These are phyloP conservation scores for Fusarium staphyleae DNA, from an alignment of 2,329 filamentous ascomycete genomes.

Conservation along the genomic window DNA sequence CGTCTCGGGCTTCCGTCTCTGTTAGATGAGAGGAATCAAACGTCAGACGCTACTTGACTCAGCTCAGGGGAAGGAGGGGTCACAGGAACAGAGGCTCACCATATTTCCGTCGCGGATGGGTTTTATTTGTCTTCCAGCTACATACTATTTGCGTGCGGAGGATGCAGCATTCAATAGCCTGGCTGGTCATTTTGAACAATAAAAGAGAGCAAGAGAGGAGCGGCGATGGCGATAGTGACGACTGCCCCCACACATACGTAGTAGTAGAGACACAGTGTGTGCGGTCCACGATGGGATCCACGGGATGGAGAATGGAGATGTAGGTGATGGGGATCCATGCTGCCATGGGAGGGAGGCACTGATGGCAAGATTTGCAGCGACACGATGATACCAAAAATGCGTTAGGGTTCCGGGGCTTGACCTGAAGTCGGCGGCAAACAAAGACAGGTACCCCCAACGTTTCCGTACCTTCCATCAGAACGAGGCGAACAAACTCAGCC, in stretches of 20 bases:
- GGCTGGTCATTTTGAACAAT: neutral
- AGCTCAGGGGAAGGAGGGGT: slow-evolving; percentile 24
- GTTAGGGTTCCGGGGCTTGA: too few species aligned
- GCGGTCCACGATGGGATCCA: slow-evolving; percentile 11
- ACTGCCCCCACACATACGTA: slow-evolving; percentile 18
- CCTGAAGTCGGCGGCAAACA: too few species aligned
- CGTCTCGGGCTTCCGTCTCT: slow-evolving; percentile 30
- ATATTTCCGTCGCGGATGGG: slow-evolving; percentile 14
- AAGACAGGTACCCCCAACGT: too few species aligned
- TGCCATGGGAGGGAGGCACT: slow-evolving; percentile 4
- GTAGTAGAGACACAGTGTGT: slow-evolving; percentile 15
- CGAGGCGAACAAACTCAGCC: neutral
- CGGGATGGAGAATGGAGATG: slow-evolving; percentile 9
- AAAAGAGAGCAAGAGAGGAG: neutral
- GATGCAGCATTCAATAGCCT: neutral
- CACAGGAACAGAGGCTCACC: slow-evolving; percentile 18
- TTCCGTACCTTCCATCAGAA: neutral
- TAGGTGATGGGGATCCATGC: slow-evolving; percentile 18
- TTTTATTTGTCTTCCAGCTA: slow-evolving; percentile 4
- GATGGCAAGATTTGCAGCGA: slow-evolving; percentile 10
- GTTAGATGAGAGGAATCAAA: slow-evolving; percentile 34
- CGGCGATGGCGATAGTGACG: slow-evolving; percentile 8
- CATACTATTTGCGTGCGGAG: neutral
- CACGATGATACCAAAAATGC: neutral
- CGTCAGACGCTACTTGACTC: slow-evolving; percentile 38